These are phyloP conservation scores for Tremella mesenterica DNA, from an alignment of 768 basidiomycete genomes.

Conservation along the genomic window DNA sequence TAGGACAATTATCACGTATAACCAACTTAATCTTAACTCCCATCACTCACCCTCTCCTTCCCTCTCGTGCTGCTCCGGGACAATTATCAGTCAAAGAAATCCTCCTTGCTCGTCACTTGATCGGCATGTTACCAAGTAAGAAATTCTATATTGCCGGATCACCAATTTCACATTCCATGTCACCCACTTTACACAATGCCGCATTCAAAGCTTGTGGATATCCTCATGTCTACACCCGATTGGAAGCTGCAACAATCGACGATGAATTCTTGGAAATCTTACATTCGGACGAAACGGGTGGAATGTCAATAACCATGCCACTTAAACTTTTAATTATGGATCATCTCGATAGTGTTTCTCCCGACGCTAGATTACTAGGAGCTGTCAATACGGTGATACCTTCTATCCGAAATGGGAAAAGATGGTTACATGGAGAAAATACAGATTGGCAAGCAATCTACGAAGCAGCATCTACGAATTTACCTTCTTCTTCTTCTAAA, in stretches of 20 bases:
- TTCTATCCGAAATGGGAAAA: constrained; percentile 41
- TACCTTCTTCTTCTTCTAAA: constrained; percentile 43
- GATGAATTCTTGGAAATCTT: constrained; percentile 60
- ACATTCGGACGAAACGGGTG: constrained; percentile 67
- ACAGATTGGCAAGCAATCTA: constrained; percentile 91
- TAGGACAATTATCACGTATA: constrained; percentile 83
- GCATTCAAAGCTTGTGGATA: constrained; percentile 71
- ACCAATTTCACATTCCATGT: constrained; percentile 82
- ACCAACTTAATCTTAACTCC: constrained; percentile 80
- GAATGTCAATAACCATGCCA: constrained; percentile 93
- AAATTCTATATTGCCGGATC: constrained; percentile 80
- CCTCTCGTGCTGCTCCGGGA: constrained; percentile 79
- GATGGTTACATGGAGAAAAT: constrained; percentile 77
- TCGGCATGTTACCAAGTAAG: constrained; percentile 66
- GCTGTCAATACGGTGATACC: constrained; percentile 86
- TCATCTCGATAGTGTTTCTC: constrained; percentile 66
- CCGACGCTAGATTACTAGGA: constrained; percentile 74
- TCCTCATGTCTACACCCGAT: constrained; percentile 69
- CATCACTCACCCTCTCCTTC: constrained; percentile 80
- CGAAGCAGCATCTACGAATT: constrained; percentile 45
- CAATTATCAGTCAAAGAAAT: constrained; percentile 84
- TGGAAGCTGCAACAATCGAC: constrained; percentile 63
- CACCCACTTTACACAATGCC: constrained; percentile 86
- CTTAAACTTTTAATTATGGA: constrained; percentile 85
- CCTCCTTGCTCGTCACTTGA: constrained; percentile 66